Evolutionary conservation across 305 asterid species (phyloP).

Genomic region (Petunia hybrid): DNA sequence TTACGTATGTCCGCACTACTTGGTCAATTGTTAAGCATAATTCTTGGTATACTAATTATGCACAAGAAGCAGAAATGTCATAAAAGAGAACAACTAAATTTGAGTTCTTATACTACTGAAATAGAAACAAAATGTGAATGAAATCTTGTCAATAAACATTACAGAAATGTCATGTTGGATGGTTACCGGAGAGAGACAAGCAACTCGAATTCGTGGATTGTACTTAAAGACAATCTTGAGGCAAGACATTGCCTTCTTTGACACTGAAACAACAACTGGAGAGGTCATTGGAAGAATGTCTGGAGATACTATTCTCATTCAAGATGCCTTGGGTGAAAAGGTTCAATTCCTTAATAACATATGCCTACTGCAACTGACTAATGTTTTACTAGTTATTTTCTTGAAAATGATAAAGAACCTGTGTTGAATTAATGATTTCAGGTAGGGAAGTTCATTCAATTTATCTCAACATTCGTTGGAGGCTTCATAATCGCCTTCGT

Average conservation of each 20-base stretch:
- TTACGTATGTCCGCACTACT: slow-evolving; percentile 54
- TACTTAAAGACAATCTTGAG: slow-evolving; percentile 77
- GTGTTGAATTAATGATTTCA: slow-evolving; percentile 32
- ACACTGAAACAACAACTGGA: slow-evolving; percentile 78
- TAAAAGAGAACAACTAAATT: background rate
- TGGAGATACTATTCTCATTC: slow-evolving; percentile 87
- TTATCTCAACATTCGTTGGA: slow-evolving; percentile 69
- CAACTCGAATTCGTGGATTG: slow-evolving; percentile 72
- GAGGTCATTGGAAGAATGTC: slow-evolving; percentile 89
- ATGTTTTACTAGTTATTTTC: background rate
- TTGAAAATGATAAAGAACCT: background rate
- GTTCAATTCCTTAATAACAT: slow-evolving; percentile 42
- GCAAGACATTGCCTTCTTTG: slow-evolving; percentile 87
- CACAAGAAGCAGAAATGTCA: background rate
- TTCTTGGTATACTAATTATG: no score
- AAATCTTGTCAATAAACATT: background rate
- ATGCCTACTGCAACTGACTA: background rate
- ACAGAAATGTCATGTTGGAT: slow-evolving; percentile 89
- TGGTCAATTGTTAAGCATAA: background rate
- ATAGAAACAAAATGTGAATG: slow-evolving; percentile 9
- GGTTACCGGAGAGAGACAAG: slow-evolving; percentile 87
- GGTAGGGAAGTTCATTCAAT: slow-evolving; percentile 85
- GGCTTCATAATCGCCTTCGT: slow-evolving; percentile 69
- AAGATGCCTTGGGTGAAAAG: slow-evolving; percentile 91
- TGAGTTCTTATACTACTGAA: background rate